Evolutionary conservation across 345 rosid species (phyloP).

Genomic region (Chamaenerion angustifolium): DNA sequence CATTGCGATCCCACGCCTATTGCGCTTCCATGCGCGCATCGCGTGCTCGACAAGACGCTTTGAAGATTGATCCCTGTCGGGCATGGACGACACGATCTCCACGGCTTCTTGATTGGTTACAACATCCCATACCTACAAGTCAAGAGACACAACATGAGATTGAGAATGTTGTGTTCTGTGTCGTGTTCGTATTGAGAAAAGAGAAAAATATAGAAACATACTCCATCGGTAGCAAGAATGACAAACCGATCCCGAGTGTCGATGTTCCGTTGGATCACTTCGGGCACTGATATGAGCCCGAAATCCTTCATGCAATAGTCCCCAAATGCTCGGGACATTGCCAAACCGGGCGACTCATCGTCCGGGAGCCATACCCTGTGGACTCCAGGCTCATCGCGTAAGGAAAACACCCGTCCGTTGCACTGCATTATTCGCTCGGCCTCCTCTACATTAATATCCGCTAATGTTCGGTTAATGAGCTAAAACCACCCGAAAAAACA

Average conservation of each 20-base stretch:
- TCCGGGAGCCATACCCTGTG: slow-evolving; percentile 90
- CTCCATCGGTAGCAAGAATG: slow-evolving; percentile 86
- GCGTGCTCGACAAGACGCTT: slow-evolving; percentile 58
- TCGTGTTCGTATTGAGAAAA: no score
- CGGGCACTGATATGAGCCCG: slow-evolving; percentile 81
- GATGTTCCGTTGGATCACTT: slow-evolving; percentile 68
- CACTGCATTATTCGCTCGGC: slow-evolving; percentile 56
- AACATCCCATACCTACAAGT: slow-evolving; percentile 78
- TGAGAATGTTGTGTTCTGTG: no score
- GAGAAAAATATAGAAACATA: no score
- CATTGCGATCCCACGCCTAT: slow-evolving; percentile 67
- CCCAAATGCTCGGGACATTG: slow-evolving; percentile 97
- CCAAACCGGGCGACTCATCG: slow-evolving; percentile 67
- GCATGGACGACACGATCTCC: slow-evolving; percentile 43
- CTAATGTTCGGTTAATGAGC: slow-evolving; percentile 2
- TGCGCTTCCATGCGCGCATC: slow-evolving; percentile 50
- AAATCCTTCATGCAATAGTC: slow-evolving; percentile 75
- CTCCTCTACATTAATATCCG: slow-evolving; percentile 43
- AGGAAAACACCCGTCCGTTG: slow-evolving; percentile 64
- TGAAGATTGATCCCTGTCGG: slow-evolving; percentile 52
- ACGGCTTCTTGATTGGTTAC: slow-evolving; percentile 77
- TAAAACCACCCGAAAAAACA: not conserved
- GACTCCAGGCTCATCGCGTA: slow-evolving; percentile 77
- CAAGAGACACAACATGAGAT: not conserved
- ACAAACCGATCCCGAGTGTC: slow-evolving; percentile 60